phyloP scores from a whole-genome alignment of 108 stramenopile genomes.

The Aurantiochytrium sp. region DNA sequence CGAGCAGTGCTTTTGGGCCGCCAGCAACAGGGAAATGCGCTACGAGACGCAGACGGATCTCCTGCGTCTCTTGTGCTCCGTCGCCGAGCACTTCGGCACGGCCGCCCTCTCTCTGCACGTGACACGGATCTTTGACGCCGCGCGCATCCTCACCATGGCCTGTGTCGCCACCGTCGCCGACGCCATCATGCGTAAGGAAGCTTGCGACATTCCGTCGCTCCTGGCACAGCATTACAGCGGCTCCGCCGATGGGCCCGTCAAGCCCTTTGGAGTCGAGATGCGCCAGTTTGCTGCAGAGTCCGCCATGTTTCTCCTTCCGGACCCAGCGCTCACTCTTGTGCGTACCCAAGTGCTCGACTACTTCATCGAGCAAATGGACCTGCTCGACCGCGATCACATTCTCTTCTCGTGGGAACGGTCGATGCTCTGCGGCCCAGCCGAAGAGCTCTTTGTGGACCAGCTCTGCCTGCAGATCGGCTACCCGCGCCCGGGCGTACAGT shows the following conservation, averaged over 20 bases:
- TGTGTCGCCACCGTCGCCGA: conserved; percentile 90
- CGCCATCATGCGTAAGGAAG: conserved; percentile 83
- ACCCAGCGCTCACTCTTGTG: conserved; percentile 73
- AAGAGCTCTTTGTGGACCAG: not conserved
- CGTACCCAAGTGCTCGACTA: conserved; percentile 92
- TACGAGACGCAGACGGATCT: conserved; percentile 68
- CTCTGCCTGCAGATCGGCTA: not conserved
- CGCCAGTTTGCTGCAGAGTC: conserved; percentile 87
- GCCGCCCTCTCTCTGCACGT: conserved; percentile 86
- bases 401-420: not conserved
- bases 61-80: conserved; percentile 40
- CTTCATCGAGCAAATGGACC: conserved; percentile 44
- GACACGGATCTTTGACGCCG: conserved; percentile 90
- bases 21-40: conserved; percentile 65
- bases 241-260: conserved; percentile 83
- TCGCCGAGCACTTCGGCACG: conserved; percentile 59
- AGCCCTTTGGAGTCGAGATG: conserved; percentile 88
- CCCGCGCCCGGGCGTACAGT: conserved; percentile 2
- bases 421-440: not conserved
- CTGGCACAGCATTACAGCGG: conserved; percentile 94
- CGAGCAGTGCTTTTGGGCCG: conserved; percentile 87
- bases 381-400: not conserved
- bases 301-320: conserved; percentile 83
- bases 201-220: conserved; percentile 85
- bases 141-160: conserved; percentile 87